A percentile compares a stretch with the other conserved stretches of the same genome.
Conservation (phyloP, 2,329 filamentous ascomycete genomes). For the Neopestalotiopsis sp. region DNA sequence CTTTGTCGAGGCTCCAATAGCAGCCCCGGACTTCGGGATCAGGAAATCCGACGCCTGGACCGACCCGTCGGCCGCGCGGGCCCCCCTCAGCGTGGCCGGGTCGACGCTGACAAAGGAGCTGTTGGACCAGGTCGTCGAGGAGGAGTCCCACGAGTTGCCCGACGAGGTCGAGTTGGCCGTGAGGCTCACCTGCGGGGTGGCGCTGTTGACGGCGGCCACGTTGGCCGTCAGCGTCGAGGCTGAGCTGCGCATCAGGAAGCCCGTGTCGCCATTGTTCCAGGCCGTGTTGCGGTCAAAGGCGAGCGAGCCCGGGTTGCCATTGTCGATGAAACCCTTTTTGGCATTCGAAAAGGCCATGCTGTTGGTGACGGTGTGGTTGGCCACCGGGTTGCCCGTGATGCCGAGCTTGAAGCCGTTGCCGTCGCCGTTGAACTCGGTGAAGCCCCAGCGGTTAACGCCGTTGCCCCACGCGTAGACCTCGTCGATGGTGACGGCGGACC, state of each 20-base stretch:
- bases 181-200: constrained; percentile 27
- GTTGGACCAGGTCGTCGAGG: constrained; percentile 42
- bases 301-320: constrained; percentile 46
- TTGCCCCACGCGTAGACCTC: constrained; percentile 51
- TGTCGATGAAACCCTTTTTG: constrained; percentile 51
- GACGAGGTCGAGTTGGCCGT: constrained; percentile 30
- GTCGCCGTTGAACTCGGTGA: constrained; percentile 47
- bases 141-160: constrained; percentile 47
- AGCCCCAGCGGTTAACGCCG: constrained; percentile 49
- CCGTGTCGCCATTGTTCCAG: constrained; percentile 49
- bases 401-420: constrained; percentile 54
- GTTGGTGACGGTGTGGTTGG: constrained; percentile 48
- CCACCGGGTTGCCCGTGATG: constrained; percentile 41
- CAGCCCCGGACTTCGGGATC: constrained; percentile 39
- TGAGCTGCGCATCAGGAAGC: constrained; percentile 41
- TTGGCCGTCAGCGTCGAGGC: constrained; percentile 42
- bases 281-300: constrained; percentile 48
- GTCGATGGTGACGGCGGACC: constrained; percentile 44
- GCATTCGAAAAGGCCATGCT: constrained; percentile 47
- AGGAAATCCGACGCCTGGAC: constrained; percentile 46
- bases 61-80: constrained; percentile 40
- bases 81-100: constrained; percentile 38
- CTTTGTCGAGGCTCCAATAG: constrained; percentile 42
- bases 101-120: constrained; percentile 43
- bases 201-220: constrained; percentile 42